Conservation (phyloP, 768 basidiomycete species). For the Pleurotus ostreatus region DNA sequence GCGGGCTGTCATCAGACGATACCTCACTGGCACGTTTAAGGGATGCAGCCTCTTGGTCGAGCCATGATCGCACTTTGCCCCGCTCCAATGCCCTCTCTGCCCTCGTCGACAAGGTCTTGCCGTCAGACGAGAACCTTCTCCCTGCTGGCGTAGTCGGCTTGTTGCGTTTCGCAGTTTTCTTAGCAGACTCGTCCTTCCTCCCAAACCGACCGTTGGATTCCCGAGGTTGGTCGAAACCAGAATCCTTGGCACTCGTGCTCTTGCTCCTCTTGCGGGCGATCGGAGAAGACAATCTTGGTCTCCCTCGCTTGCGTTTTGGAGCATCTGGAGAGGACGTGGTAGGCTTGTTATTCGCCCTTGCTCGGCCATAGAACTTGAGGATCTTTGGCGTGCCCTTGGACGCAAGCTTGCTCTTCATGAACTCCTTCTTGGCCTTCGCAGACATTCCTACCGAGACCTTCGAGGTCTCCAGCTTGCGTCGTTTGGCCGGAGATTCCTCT, state of each 20-base stretch:
- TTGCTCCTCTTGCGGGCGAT: slow-evolving; percentile 13
- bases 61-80: slow-evolving; percentile 35
- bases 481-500: slow-evolving; percentile 41
- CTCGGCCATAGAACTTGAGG: slow-evolving; percentile 4
- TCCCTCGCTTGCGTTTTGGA: slow-evolving; percentile 37
- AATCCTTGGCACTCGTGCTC: slow-evolving; percentile 10
- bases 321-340: slow-evolving; percentile 8
- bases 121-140: no score
- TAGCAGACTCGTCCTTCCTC: slow-evolving; percentile 46
- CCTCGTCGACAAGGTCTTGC: slow-evolving; percentile 23
- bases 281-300: slow-evolving; percentile 33
- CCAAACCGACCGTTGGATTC: slow-evolving; percentile 65
- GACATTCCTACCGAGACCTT: slow-evolving; percentile 23
- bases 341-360: slow-evolving; percentile 14
- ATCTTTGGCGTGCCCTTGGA: not conserved
- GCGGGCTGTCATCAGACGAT: not conserved
- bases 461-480: slow-evolving; percentile 39
- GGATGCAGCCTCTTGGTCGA: slow-evolving; percentile 15
- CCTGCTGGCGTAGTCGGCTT: not conserved
- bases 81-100: slow-evolving; percentile 38
- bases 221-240: slow-evolving; percentile 48
- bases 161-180: slow-evolving; percentile 21
- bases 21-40: not conserved
- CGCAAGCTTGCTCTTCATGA: not conserved
- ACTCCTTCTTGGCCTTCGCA: slow-evolving; percentile 14